These are phyloP conservation scores for Lathyrus tuberosus DNA, from an alignment of 306 rosid genomes.

Conservation along the genomic window DNA sequence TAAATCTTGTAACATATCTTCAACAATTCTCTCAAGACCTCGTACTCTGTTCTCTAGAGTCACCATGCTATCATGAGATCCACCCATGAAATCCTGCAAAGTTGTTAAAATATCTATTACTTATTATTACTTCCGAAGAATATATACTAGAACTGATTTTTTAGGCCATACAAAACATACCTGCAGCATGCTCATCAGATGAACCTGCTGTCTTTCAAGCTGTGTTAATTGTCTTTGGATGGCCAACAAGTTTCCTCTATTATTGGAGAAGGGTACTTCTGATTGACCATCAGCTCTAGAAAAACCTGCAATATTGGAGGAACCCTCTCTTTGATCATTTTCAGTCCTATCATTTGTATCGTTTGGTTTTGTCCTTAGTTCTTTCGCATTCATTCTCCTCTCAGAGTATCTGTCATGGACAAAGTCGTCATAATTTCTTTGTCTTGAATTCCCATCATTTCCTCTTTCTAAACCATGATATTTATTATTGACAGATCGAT, in stretches of 20 bases:
- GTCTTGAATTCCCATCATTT: conserved; percentile 53
- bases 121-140: conserved; percentile 30
- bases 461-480: conserved; percentile 62
- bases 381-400: conserved; percentile 70
- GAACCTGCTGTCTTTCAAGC: conserved; percentile 96
- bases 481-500: conserved; percentile 59
- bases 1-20: conserved; percentile 92
- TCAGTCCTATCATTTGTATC: conserved; percentile 65
- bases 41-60: conserved; percentile 96
- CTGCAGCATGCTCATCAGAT: conserved; percentile 99
- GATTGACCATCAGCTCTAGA: conserved; percentile 83
- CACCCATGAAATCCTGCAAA: conserved; percentile 99
- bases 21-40: conserved; percentile 97
- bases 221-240: conserved; percentile 90
- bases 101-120: conserved; percentile 29
- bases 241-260: conserved; percentile 92
- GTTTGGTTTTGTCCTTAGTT: conserved; percentile 58
- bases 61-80: conserved; percentile 93
- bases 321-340: conserved; percentile 67
- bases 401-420: conserved; percentile 62
- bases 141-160: conserved; percentile 27
- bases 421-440: conserved; percentile 56
- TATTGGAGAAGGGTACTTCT: conserved; percentile 75
- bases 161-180: conserved; percentile 47
- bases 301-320: conserved; percentile 67